Evolutionary conservation across 1,284 basidiomycete species (phyloP).

Genomic region (Cryptococcus depauperatus): DNA sequence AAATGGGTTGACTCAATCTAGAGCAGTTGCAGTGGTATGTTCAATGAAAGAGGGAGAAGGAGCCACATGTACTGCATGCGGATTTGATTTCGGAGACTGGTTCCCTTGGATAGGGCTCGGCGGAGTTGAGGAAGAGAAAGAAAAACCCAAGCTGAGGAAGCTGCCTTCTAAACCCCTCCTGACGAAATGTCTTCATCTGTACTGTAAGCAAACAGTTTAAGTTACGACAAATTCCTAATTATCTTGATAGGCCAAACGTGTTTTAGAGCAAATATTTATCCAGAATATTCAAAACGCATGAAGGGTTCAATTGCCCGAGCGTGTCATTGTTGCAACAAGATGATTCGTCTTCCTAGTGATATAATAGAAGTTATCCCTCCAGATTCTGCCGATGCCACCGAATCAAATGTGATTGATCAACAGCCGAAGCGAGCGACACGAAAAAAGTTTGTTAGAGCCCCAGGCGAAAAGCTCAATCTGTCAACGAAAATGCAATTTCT

Average conservation of each 20-base stretch:
- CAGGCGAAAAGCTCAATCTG: conserved; percentile 61
- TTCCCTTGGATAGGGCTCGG: conserved; percentile 40
- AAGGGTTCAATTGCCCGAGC: conserved; percentile 51
- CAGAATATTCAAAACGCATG: conserved; percentile 66
- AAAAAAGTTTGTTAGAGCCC: conserved; percentile 63
- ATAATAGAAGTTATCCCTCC: conserved; percentile 65
- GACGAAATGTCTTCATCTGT: conserved; percentile 89
- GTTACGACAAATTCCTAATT: too few relatives aligned
- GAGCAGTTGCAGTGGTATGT: conserved; percentile 71
- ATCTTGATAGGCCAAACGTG: conserved; percentile 51
- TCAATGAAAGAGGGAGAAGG: conserved; percentile 71
- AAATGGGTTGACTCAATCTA: conserved; percentile 68
- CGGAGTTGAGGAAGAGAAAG: conserved; percentile 45
- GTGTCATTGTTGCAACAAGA: conserved; percentile 67
- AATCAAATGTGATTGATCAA: conserved; percentile 8
- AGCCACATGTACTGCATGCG: conserved; percentile 80
- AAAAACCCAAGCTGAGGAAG: conserved; percentile 28
- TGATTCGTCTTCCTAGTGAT: conserved; percentile 55
- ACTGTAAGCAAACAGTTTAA: conserved; percentile 59
- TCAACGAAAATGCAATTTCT: conserved; percentile 81
- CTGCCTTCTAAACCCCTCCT: conserved; percentile 50
- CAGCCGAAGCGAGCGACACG: conserved; percentile 23
- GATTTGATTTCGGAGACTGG: conserved; percentile 60
- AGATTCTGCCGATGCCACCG: conserved; percentile 48
- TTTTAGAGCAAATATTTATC: conserved; percentile 65